phyloP scores from a whole-genome alignment of 1,284 basidiomycete genomes.

The Ustilago loliicola region DNA sequence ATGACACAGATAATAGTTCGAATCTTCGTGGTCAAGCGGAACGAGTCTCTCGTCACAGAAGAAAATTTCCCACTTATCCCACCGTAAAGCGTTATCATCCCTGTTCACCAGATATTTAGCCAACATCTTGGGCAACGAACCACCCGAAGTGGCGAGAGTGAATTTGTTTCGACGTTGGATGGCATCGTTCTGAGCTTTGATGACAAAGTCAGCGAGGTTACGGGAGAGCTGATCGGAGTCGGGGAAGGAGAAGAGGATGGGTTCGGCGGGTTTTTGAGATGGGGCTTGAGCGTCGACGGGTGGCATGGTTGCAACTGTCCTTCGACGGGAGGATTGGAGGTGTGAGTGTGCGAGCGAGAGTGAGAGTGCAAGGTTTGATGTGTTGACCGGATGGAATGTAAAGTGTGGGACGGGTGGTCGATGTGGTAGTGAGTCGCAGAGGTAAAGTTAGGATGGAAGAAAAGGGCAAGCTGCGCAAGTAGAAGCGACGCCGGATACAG shows the following conservation, averaged over 20 bases:
- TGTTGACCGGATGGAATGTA: not conserved
- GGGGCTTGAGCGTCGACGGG: slow-evolving; percentile 57
- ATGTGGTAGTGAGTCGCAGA: not conserved
- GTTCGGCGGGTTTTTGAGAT: slow-evolving; percentile 68
- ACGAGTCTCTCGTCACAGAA: slow-evolving; percentile 98
- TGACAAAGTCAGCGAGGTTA: slow-evolving; percentile 84
- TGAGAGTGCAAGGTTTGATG: not conserved
- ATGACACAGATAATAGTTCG: slow-evolving; percentile 86
- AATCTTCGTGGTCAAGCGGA: slow-evolving; percentile 90
- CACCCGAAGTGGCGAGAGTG: slow-evolving; percentile 92
- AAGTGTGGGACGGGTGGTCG: not conserved
- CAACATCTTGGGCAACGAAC: slow-evolving; percentile 89
- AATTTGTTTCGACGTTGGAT: slow-evolving; percentile 89
- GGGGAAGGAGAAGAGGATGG: slow-evolving; percentile 82
- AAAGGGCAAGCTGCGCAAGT: not conserved
- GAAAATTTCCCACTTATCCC: slow-evolving; percentile 98
- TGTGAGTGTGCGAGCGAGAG: not conserved
- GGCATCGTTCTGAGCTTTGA: slow-evolving; percentile 90
- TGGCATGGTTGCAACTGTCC: slow-evolving; percentile 44
- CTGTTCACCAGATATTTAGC: slow-evolving; percentile 79
- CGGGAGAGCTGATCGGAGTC: slow-evolving; percentile 73
- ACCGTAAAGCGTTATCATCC: slow-evolving; percentile 78
- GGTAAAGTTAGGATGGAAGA: not conserved
- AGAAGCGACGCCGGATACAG: slow-evolving; percentile 4
- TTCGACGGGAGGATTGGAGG: not conserved